Base-by-base conservation (phyloP, 768 basidiomycete genomes). In the Crucibulum laeve region DNA sequence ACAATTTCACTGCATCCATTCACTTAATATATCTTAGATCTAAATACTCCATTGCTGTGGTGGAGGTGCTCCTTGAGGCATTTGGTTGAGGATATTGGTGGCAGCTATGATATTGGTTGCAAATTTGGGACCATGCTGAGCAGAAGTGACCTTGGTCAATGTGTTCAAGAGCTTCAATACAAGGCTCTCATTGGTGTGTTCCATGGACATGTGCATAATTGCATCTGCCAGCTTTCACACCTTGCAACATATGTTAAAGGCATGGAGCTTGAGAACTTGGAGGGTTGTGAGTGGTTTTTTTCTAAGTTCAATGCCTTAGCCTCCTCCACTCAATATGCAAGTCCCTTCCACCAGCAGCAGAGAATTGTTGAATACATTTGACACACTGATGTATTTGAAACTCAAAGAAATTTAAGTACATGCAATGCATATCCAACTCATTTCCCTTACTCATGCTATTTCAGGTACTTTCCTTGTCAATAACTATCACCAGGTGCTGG, bases 401-500 rank as follows among this genome's bases (percentile, higher is more conserved):
- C 48, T 11, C 61, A 53, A 40, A 42, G 38, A 22, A 52, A 45
- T 25, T 52, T 58, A 6, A 55, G 58, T 57, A 45, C 17, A 36
- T 45, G 42, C 2, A 13, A 5, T 15, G 24, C n/a, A 8, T 26
- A 13, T 19, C 22, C 14, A 22, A 25, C 35, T 36, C 7, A 25
- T 10, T 22, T 43, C 25, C n/a, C 8, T 13, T 37, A 10, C 18
- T 37, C 15, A 11, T 34, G 4, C 3, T 14, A 24, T 25, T 24
- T 15, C 43, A 40, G 35, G 23, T 40, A 40, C 34, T 10, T 46
- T 58, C 34, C 18, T 63, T 11, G 28, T 38, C 23, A 48, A 57
- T 24, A 59, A 63, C 48, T 63, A 62, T 38, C 15, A 49, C 25
- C 57, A 62, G 24, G 61, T 56, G 3, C 46, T 61, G 7, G 45